Evolutionary conservation across 495 filamentous ascomycete species (phyloP), one percentile per base, ranked within the genome.

Genomic region (Amniculicola lignicola): DNA sequence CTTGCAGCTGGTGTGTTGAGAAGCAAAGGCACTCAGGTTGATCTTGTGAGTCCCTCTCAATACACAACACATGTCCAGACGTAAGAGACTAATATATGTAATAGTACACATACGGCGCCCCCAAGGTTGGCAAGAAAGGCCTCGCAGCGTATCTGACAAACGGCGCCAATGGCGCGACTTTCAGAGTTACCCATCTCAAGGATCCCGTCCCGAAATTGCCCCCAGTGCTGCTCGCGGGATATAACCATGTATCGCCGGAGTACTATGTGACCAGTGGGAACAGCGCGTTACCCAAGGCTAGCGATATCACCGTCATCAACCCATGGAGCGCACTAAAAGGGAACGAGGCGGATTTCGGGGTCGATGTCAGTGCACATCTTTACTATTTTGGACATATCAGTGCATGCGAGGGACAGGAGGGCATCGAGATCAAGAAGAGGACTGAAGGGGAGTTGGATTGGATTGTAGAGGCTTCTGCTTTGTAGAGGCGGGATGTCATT

Each of bases 171-270:
- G 74, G 73, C 7, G 68, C 66, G 23, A 81, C 81, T 57, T 87
- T 72, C 72, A 80, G 87, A 55, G 73, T 85, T 25, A 90, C 87
- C 2, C 84, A 90, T 63, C 62, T 65, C 12, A 73, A 84, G 61
- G 87, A 91, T 68, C 76, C 82, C 1, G 79, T 90, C 0, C 83
- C 87, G 1, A 72, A 77, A 2, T 65, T 88, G 19, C 85, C 87
- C 0, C 83, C 82, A 2, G 57, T 72, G 22, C 4, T 69, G 11
- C 50, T 79, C 21, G n/a, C n/a, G n/a, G 80, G 79, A 15, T 90
- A 75, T 68, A 69, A 70, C 31, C 86, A 90, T 61, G 72, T 79
- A 4, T 80, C 75, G 40, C 85, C 86, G 0, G 87, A 90, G 70
- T 89, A 82, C 69, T 90, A 76, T 70, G 76, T 83, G 44, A 70